Base-by-base conservation (phyloP, 2,329 filamentous ascomycete species). In the Huntiella decipiens region DNA sequence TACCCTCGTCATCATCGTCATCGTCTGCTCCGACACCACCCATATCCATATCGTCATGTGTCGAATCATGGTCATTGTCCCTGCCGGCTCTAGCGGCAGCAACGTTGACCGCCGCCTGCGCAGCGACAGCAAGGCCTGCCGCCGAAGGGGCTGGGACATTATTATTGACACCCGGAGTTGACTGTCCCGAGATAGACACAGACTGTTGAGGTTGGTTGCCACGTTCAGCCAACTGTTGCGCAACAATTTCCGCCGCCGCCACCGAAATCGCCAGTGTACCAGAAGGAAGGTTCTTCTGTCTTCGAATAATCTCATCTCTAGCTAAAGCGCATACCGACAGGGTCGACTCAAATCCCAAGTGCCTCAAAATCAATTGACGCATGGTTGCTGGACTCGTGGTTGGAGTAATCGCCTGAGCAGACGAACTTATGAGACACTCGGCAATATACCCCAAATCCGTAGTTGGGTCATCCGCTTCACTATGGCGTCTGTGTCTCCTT, bases 301-400 rank as follows among this genome's bases (percentile, higher is more conserved):
- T 19, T 28, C 67, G 67, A 38, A 74, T 55, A 43, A 74, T 64
- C 55, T 75, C 71, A 54, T 76, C 72, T 48, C 72, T 67, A 3
- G 74, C 73, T 49, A 73, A 62, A 36, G 71, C 69, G 55, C 72
- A 75, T 6, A 63, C 67, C 47, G 63, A 63, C 4, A 76, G 62
- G 44, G 60, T 67, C 2, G 71, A 60, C 45, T 75, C 71, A 33
- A 75, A 65, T 44, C 71, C 71, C 17, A 76, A 62, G 10, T 68
- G 63, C 41, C 71, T 67, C 38, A 73, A 58, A 34, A 78, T 61
- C 44, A 69, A 64, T 47, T 79, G 74, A 38, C 67, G 65, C 47
- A 79, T 75, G 39, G 71, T 68, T 36, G 70, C 65, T 1, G 74
- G 74, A 44, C 70, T 74, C 1, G 72, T 77, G 51, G 77, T 72